Percentiles rank a stretch among this genome's conserved stretches.
phyloP scores from a whole-genome alignment of 352 stramenopile species.

The Thalassiosira livingstoniorum region DNA sequence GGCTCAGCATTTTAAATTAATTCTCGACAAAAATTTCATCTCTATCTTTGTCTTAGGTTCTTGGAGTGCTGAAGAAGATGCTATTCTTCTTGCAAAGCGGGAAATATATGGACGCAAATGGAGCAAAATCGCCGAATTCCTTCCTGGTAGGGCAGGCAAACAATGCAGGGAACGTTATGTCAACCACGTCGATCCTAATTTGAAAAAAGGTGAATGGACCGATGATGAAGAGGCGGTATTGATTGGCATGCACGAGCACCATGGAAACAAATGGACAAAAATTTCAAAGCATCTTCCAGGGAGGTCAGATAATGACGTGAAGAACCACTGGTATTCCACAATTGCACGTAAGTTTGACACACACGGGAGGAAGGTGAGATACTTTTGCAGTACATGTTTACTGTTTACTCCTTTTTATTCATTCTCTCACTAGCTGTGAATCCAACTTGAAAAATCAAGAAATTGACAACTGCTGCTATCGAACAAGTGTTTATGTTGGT shows the following conservation, averaged over 20 bases:
- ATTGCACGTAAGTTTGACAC: conserved; percentile 82
- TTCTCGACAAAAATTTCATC: no score
- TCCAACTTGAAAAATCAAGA: conserved; percentile 43
- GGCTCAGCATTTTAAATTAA: no score
- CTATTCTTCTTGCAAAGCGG: conserved; percentile 71
- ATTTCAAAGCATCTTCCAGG: conserved; percentile 85
- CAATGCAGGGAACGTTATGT: conserved; percentile 95
- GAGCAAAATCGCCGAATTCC: conserved; percentile 82
- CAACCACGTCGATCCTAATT: conserved; percentile 93
- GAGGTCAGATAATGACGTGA: conserved; percentile 88
- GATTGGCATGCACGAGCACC: conserved; percentile 76
- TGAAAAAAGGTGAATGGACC: conserved; percentile 87
- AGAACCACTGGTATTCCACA: conserved; percentile 88
- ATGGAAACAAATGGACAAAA: conserved; percentile 79
- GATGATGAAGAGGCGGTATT: conserved; percentile 84
- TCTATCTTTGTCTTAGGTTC: no score
- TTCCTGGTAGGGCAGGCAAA: conserved; percentile 92
- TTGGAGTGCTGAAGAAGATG: conserved; percentile 83
- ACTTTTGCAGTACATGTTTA: background rate
- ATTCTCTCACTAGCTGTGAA: background rate
- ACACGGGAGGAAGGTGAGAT: conserved; percentile 76
- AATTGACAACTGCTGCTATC: conserved; percentile 73
- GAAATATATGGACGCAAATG: conserved; percentile 77
- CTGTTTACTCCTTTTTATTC: background rate
- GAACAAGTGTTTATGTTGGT: conserved; percentile 67